Evolutionary conservation across 2,329 filamentous ascomycete genomes (phyloP), one percentile per base, ranked within the genome.

Genomic region (Neoascochyta sp.): DNA sequence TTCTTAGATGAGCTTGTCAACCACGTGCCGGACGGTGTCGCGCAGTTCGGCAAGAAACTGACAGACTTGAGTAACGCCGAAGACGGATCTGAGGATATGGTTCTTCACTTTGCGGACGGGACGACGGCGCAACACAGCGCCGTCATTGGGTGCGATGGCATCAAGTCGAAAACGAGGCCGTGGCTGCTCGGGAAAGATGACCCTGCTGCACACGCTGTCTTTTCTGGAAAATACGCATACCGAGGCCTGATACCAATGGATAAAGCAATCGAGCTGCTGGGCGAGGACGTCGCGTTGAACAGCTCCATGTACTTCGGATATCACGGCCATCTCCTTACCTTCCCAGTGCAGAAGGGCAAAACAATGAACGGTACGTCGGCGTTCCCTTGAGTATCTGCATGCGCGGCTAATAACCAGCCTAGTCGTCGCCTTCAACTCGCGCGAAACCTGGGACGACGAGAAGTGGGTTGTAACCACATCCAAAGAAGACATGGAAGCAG

Each of bases 71-170:
- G 41, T 10, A 42, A 55, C 14, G 50, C 53, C 3, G 36, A 49
- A 4, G 56, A 60, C 28, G 50, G 48, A 10, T 60, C 52, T 3
- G 52, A 54, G 7, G 49, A 59, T 20, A 54, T 66, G n/a, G 46
- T 55, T 3, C 40, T 68, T 11, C 50, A 55, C 9, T 70, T 76
- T 38, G 49, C 54, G 3, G 73, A 76, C 46, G 71, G 71, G 2
- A 67, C 59, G 0, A 59, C 52, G 1, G 70, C 62, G 2, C 50
- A 64, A 16, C 69, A 71, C 16, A 66, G 64, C 44, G 64, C 68
- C 2, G 73, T 78, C 1, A 69, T 83, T 36, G 79, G 75, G 8
- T 81, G 77, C 49, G 80, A 83, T 51, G 80, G 80, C 1, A 79
- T 83, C 50, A 78, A 77, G 50, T 80, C 76, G 0, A 63, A 65